These are phyloP conservation scores for Peterozyma xylosa DNA, from an alignment of 805 yeast genomes.

Conservation along the genomic window DNA sequence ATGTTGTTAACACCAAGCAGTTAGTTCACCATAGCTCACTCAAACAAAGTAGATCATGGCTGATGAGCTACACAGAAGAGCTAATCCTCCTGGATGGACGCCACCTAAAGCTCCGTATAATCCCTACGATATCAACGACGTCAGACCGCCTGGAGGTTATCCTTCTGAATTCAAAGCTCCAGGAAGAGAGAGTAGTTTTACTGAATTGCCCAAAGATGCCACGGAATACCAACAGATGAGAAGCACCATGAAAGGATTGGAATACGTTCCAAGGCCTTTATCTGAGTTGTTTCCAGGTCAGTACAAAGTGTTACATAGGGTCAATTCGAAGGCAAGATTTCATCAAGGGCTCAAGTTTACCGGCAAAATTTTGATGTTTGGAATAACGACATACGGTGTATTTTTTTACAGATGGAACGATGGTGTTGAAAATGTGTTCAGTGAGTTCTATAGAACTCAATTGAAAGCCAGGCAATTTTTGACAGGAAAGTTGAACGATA, in stretches of 20 bases:
- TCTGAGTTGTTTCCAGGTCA: slow-evolving; percentile 75
- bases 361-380: slow-evolving; percentile 40
- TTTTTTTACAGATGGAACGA: slow-evolving; percentile 84
- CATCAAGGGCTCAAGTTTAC: slow-evolving; percentile 54
- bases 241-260: slow-evolving; percentile 65
- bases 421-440: slow-evolving; percentile 68
- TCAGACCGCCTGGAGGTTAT: slow-evolving; percentile 76
- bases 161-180: slow-evolving; percentile 77
- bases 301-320: slow-evolving; percentile 58
- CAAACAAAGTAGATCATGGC: slow-evolving; percentile 1
- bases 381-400: slow-evolving; percentile 48
- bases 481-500: slow-evolving; percentile 44
- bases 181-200: slow-evolving; percentile 40
- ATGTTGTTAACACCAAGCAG: too few relatives aligned
- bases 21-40: too few relatives aligned
- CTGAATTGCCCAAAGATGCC: slow-evolving; percentile 51
- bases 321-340: slow-evolving; percentile 44
- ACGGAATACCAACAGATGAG: slow-evolving; percentile 61
- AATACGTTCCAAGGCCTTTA: slow-evolving; percentile 73
- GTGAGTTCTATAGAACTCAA: slow-evolving; percentile 58
- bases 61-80: slow-evolving; percentile 44
- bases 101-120: slow-evolving; percentile 81
- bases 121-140: slow-evolving; percentile 74
- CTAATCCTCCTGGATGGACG: slow-evolving; percentile 74
- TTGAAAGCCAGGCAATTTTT: slow-evolving; percentile 46